Evolutionary conservation across 2,329 filamentous ascomycete species (phyloP).

Genomic region (Fusarium duplospermum): DNA sequence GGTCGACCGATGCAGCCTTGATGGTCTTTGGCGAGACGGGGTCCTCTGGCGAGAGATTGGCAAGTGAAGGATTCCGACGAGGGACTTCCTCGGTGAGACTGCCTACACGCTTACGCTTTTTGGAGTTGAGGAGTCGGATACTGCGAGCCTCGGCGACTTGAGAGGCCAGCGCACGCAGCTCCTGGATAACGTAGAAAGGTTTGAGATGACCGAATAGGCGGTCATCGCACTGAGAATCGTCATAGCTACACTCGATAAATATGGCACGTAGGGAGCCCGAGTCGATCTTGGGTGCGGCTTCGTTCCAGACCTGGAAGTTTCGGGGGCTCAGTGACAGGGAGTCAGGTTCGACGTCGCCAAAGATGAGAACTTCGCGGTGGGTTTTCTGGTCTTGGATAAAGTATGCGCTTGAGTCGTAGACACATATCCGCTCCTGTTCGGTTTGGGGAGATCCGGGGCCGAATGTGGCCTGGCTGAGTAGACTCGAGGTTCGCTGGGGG

Average conservation of each 20-base stretch:
- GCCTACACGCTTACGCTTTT: slow-evolving; percentile 73
- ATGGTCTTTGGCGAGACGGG: slow-evolving; percentile 65
- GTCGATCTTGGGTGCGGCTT: slow-evolving; percentile 87
- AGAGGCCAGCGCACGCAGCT: slow-evolving; percentile 77
- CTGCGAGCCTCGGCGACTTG: slow-evolving; percentile 71
- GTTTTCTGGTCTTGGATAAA: slow-evolving; percentile 84
- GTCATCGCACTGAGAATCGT: slow-evolving; percentile 80
- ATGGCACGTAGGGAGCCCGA: slow-evolving; percentile 79
- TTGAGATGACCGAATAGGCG: slow-evolving; percentile 90
- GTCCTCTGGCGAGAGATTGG: slow-evolving; percentile 51
- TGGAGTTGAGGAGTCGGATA: slow-evolving; percentile 54
- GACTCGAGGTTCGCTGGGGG: slow-evolving; percentile 40
- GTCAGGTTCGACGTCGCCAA: slow-evolving; percentile 96
- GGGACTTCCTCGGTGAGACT: slow-evolving; percentile 37
- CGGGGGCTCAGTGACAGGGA: slow-evolving; percentile 83
- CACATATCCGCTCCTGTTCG: slow-evolving; percentile 67
- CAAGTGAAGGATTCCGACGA: slow-evolving; percentile 37
- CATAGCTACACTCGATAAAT: slow-evolving; percentile 96
- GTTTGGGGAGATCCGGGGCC: slow-evolving; percentile 39
- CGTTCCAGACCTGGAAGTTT: slow-evolving; percentile 85
- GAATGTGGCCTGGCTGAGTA: slow-evolving; percentile 49
- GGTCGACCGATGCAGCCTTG: slow-evolving; percentile 40
- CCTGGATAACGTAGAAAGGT: slow-evolving; percentile 83
- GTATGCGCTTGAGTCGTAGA: slow-evolving; percentile 91
- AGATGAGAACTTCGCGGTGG: slow-evolving; percentile 85